Conservation (phyloP, 345 rosid genomes). For the Camelina laxa region DNA sequence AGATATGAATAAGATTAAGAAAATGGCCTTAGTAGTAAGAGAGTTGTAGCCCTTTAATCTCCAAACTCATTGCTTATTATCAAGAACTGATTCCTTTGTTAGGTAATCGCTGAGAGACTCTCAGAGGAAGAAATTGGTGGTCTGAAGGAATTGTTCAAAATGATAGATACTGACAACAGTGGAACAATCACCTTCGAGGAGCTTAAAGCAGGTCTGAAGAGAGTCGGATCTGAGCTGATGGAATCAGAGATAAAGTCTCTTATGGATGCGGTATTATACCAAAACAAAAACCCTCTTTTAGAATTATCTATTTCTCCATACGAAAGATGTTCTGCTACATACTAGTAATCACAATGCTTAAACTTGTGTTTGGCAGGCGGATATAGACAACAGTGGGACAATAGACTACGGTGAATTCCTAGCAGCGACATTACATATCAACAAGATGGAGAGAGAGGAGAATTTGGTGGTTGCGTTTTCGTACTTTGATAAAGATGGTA, state of each 20-base stretch:
- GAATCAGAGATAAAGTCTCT: constrained; percentile 90
- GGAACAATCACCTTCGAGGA: constrained; percentile 94
- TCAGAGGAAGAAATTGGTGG: constrained; percentile 99
- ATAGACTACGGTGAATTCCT: constrained; percentile 93
- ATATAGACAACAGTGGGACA: constrained; percentile 87
- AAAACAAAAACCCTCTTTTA: not conserved
- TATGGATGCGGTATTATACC: constrained; percentile 81
- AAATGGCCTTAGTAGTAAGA: constrained; percentile 93
- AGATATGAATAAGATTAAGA: constrained; percentile 87
- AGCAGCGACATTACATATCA: constrained; percentile 91
- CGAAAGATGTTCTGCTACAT: not conserved
- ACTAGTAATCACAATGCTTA: not conserved
- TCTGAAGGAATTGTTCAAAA: constrained; percentile 86
- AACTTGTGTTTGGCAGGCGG: constrained; percentile 65
- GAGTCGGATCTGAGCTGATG: constrained; percentile 87
- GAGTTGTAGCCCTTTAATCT: not conserved
- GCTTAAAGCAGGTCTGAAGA: constrained; percentile 79
- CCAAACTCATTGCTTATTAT: constrained; percentile 3
- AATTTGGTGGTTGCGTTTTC: constrained; percentile 85
- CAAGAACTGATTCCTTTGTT: constrained; percentile 31
- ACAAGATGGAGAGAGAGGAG: constrained; percentile 93
- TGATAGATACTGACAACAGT: constrained; percentile 92
- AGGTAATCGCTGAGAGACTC: constrained; percentile 97
- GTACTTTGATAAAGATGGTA: constrained; percentile 89
- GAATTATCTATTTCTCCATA: too few relatives aligned